Evolutionary conservation across 805 yeast species (phyloP).

Genomic region (Starmerella etchellsii): DNA sequence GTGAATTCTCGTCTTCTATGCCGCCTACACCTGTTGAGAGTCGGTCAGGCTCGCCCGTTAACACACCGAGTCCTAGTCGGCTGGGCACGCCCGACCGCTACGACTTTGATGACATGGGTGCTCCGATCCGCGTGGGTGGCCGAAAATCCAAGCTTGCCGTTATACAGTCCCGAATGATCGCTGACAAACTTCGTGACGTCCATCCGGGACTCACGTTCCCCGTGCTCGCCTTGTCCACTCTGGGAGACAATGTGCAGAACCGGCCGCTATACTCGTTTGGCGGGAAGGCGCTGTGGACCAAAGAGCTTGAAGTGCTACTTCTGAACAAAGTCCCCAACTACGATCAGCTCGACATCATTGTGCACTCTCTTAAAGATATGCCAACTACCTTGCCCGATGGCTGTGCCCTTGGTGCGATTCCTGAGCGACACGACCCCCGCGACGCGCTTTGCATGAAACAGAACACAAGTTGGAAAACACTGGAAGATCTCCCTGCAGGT

Average conservation of each 20-base stretch:
- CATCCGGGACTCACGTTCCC: conserved; percentile 62
- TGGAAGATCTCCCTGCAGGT: conserved; percentile 71
- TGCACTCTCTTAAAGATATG: conserved; percentile 82
- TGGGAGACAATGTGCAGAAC: conserved; percentile 79
- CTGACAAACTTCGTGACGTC: conserved; percentile 40
- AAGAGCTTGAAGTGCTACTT: conserved; percentile 73
- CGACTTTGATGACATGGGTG: conserved; percentile 21
- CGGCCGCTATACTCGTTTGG: conserved; percentile 89
- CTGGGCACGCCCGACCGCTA: conserved; percentile 24
- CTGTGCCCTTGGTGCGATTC: conserved; percentile 76
- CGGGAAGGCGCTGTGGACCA: conserved; percentile 93
- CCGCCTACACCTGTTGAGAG: conserved; percentile 13
- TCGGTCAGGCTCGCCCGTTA: conserved; percentile 4
- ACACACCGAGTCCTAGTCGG: not conserved
- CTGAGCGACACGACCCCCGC: conserved; percentile 80
- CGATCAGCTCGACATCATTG: conserved; percentile 72
- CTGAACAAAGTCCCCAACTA: conserved; percentile 46
- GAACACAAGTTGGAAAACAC: conserved; percentile 47
- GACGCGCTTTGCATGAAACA: conserved; percentile 75
- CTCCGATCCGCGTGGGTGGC: conserved; percentile 50
- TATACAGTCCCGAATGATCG: conserved; percentile 67
- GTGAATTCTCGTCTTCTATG: no score
- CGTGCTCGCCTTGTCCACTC: conserved; percentile 65
- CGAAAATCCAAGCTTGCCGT: conserved; percentile 82
- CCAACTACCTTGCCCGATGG: conserved; percentile 86